These are phyloP conservation scores for Pseudogymnoascus sp. DNA, from an alignment of 2,329 filamentous ascomycete species.

Conservation along the genomic window DNA sequence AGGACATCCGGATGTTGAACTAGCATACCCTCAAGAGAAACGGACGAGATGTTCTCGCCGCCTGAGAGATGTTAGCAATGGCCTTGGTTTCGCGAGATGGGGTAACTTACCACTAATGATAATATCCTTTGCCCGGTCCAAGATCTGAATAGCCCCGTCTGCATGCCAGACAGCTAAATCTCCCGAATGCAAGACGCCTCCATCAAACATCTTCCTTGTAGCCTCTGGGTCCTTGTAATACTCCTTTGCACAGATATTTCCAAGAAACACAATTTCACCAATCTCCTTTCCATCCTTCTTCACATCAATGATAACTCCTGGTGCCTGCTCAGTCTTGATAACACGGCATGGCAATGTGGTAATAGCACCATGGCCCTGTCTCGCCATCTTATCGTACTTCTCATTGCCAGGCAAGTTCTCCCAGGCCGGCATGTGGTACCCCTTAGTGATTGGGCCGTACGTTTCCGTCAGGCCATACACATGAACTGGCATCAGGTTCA, in stretches of 20 bases:
- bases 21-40: conserved; percentile 85
- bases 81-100: conserved; percentile 1
- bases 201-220: conserved; percentile 78
- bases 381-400: conserved; percentile 82
- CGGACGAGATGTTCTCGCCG: conserved; percentile 93
- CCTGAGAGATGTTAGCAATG: conserved; percentile 41
- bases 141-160: conserved; percentile 84
- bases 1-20: conserved; percentile 82
- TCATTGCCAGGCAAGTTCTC: conserved; percentile 65
- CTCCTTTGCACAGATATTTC: conserved; percentile 86
- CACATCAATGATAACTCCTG: conserved; percentile 61
- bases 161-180: conserved; percentile 91
- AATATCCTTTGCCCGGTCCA: conserved; percentile 93
- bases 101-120: conserved; percentile 82
- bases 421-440: conserved; percentile 83
- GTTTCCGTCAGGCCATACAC: conserved; percentile 88
- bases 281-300: conserved; percentile 65
- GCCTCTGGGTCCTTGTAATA: conserved; percentile 89
- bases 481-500: conserved; percentile 87
- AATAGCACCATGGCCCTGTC: conserved; percentile 88
- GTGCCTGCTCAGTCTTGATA: conserved; percentile 68
- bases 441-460: conserved; percentile 92
- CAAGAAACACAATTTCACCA: conserved; percentile 77
- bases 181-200: conserved; percentile 80
- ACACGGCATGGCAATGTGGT: conserved; percentile 74